Percentiles rank a stretch among this genome's conserved stretches.
Evolutionary conservation across 805 yeast genomes (phyloP).

Genomic region (Schwanniomyces vanrijiae): DNA sequence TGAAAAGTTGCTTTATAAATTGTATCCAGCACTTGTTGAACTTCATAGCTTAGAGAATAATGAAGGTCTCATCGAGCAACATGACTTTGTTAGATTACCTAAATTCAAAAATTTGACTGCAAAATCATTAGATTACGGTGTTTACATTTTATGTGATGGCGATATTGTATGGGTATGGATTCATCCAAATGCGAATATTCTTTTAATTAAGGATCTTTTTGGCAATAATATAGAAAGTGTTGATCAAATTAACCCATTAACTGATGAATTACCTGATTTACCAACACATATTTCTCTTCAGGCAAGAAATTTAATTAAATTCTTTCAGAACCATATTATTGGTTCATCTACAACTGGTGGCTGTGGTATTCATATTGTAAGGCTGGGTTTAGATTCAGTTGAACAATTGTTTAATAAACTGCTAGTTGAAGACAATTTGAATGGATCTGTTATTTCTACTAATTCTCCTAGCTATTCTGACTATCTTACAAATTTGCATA

Average conservation of each 20-base stretch:
- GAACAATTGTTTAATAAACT: conserved; percentile 52
- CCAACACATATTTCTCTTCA: conserved; percentile 69
- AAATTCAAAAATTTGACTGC: conserved; percentile 44
- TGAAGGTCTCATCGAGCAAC: conserved; percentile 45
- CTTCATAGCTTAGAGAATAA: conserved; percentile 61
- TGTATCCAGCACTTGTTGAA: conserved; percentile 81
- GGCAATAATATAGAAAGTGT: conserved; percentile 52
- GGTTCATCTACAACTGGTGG: conserved; percentile 28
- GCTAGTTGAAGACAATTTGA: conserved; percentile 69
- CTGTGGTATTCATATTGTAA: conserved; percentile 56
- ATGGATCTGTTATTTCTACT: conserved; percentile 38
- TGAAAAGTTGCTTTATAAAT: conserved; percentile 55
- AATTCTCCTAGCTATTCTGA: conserved; percentile 58
- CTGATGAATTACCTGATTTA: conserved; percentile 65
- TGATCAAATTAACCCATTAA: conserved; percentile 46
- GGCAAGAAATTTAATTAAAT: conserved; percentile 61
- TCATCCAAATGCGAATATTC: conserved; percentile 65
- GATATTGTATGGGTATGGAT: conserved; percentile 59
- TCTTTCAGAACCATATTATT: conserved; percentile 40
- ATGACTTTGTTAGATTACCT: conserved; percentile 51
- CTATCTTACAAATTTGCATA: conserved; percentile 68
- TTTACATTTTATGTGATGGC: conserved; percentile 76
- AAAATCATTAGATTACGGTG: conserved; percentile 62
- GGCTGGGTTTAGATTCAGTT: conserved; percentile 64
- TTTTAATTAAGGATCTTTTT: conserved; percentile 71